phyloP scores from a whole-genome alignment of 352 stramenopile species.

The Phytopythium ostracodes region DNA sequence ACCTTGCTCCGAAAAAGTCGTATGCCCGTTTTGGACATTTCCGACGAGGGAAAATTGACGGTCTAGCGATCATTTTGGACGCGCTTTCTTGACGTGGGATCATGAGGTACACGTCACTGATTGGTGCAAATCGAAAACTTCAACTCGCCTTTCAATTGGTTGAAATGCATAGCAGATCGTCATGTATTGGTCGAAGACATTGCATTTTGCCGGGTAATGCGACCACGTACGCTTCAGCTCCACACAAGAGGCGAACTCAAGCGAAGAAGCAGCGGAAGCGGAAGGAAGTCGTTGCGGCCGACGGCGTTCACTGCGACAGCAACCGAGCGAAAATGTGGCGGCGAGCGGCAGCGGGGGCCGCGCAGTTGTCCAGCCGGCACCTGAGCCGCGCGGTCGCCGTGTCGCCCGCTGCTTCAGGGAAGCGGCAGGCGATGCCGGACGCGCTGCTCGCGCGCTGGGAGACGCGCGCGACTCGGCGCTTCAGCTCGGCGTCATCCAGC shows the following conservation, averaged over 20 bases:
- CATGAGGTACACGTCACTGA: neutral
- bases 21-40: too few relatives aligned
- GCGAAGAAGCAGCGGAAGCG: neutral
- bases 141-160: neutral
- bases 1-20: too few relatives aligned
- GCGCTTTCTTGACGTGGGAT: neutral
- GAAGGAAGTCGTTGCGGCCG: neutral
- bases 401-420: neutral
- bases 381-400: neutral
- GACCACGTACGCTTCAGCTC: too few relatives aligned
- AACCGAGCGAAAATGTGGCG: neutral
- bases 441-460: neutral
- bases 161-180: neutral
- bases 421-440: neutral
- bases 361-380: neutral
- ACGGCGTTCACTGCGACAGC: neutral
- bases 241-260: too few relatives aligned
- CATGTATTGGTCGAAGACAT: neutral
- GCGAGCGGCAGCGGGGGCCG: neutral
- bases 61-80: too few relatives aligned
- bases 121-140: conserved; percentile 1
- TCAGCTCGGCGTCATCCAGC: neutral
- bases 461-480: neutral
- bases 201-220: too few relatives aligned
- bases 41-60: too few relatives aligned